These are phyloP conservation scores for Cerrena zonata DNA, from an alignment of 1,284 basidiomycete genomes.

Conservation along the genomic window DNA sequence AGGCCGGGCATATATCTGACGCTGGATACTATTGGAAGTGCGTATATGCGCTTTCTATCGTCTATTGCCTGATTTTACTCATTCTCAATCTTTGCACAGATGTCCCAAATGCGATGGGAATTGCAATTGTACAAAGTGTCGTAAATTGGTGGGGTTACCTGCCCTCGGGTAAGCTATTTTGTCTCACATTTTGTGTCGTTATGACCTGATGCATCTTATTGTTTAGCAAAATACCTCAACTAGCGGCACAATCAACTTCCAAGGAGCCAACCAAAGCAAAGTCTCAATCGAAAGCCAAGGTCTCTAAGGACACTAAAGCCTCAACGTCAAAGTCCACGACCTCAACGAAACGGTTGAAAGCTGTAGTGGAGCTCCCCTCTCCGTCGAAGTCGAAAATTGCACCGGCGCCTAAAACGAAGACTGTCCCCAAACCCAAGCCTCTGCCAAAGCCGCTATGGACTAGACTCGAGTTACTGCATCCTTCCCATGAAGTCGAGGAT, in stretches of 20 bases:
- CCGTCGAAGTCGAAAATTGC: constrained; percentile 21
- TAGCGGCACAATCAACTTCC: background rate
- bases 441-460: constrained; percentile 42
- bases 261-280: background rate
- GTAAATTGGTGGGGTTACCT: constrained; percentile 54
- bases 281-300: constrained; percentile 5
- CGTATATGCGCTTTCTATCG: constrained; percentile 17
- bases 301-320: background rate
- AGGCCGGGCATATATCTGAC: constrained; percentile 31
- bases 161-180: constrained; percentile 47
- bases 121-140: constrained; percentile 63
- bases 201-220: background rate
- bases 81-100: constrained; percentile 40
- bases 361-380: constrained; percentile 23
- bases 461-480: constrained; percentile 39
- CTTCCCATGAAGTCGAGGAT: constrained; percentile 43
- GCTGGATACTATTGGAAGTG: constrained; percentile 52
- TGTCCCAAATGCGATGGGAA: constrained; percentile 60
- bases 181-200: background rate
- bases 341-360: constrained; percentile 11
- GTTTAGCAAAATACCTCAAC: background rate
- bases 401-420: constrained; percentile 24
- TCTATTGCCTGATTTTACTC: too few relatives aligned
- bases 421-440: constrained; percentile 21
- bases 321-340: constrained; percentile 4